Conservation (phyloP, 2,329 filamentous ascomycete genomes). For the Aphanoascus verrucosus region DNA sequence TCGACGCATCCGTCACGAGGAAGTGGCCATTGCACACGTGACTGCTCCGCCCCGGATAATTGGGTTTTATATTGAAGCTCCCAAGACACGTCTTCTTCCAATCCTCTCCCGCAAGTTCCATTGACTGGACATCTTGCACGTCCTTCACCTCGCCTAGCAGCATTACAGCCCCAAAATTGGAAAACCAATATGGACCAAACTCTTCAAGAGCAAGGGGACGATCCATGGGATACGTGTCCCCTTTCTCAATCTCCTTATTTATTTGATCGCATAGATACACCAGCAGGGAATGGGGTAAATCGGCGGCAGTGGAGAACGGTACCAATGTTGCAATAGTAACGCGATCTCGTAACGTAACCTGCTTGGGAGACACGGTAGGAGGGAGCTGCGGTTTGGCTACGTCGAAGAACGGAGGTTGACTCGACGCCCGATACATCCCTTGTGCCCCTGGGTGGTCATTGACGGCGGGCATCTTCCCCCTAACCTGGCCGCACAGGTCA, state of each 20-base stretch:
- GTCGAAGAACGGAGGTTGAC: constrained; percentile 54
- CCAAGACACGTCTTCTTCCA: constrained; percentile 76
- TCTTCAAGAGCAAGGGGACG: constrained; percentile 61
- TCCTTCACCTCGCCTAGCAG: constrained; percentile 63
- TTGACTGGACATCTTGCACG: constrained; percentile 42
- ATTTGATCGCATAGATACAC: constrained; percentile 72
- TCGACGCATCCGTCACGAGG: constrained; percentile 60
- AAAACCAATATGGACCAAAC: constrained; percentile 81
- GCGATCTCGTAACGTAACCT: constrained; percentile 72
- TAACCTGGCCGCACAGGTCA: constrained; percentile 15
- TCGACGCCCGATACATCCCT: constrained; percentile 59
- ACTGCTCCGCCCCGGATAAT: constrained; percentile 81
- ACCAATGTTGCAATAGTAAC: constrained; percentile 75
- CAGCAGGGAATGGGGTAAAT: constrained; percentile 65
- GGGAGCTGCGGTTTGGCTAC: constrained; percentile 55
- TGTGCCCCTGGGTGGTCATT: constrained; percentile 64
- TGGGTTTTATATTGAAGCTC: constrained; percentile 89
- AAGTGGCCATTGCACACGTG: constrained; percentile 75
- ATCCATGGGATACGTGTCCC: constrained; percentile 84
- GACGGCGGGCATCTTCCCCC: constrained; percentile 57
- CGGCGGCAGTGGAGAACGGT: constrained; percentile 64
- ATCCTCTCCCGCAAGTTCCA: constrained; percentile 49
- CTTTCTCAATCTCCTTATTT: constrained; percentile 82
- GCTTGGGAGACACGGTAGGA: constrained; percentile 56
- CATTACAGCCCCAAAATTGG: constrained; percentile 83